These are phyloP conservation scores for Wickerhamiella qilinensis DNA, from an alignment of 805 yeast species.

Conservation along the genomic window DNA sequence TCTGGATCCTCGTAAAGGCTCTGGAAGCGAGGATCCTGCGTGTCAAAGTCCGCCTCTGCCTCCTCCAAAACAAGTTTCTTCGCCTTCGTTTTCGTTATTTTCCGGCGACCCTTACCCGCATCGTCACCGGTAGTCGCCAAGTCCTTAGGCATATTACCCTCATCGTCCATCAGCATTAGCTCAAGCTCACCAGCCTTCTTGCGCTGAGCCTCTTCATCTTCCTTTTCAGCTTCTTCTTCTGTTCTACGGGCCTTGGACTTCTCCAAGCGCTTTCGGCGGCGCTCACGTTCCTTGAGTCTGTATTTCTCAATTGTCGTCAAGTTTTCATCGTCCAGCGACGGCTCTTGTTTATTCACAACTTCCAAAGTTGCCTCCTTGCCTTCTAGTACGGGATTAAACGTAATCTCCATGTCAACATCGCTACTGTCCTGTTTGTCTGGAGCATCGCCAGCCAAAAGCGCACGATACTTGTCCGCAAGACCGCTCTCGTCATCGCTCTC, in stretches of 20 bases:
- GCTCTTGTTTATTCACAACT: slow-evolving; percentile 3
- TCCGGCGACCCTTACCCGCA: slow-evolving; percentile 31
- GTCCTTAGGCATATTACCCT: slow-evolving; percentile 84
- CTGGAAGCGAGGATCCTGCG: slow-evolving; percentile 70
- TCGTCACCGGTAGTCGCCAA: slow-evolving; percentile 88
- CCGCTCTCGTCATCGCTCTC: slow-evolving; percentile 11
- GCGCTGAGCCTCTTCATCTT: slow-evolving; percentile 20
- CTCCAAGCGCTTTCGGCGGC: slow-evolving; percentile 72
- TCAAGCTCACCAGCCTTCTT: slow-evolving; percentile 57
- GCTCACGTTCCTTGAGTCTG: slow-evolving; percentile 80
- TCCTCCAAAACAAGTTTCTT: slow-evolving; percentile 28
- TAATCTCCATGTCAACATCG: slow-evolving; percentile 76
- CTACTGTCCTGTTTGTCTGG: slow-evolving; percentile 4
- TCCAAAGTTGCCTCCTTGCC: slow-evolving; percentile 25
- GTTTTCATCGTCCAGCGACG: slow-evolving; percentile 29
- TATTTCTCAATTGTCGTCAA: slow-evolving; percentile 67
- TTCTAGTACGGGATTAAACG: slow-evolving; percentile 77
- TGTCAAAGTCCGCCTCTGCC: slow-evolving; percentile 44
- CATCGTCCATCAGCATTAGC: slow-evolving; percentile 54
- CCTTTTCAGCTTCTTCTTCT: slow-evolving; percentile 28
- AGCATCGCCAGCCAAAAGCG: slow-evolving; percentile 17
- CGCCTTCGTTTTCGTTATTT: slow-evolving; percentile 27
- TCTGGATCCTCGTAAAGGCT: slow-evolving; percentile 74
- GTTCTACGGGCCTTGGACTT: slow-evolving; percentile 47
- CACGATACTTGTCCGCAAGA: slow-evolving; percentile 14